These are phyloP conservation scores for Boeremia exigua DNA, from an alignment of 2,329 filamentous ascomycete genomes.

Conservation along the genomic window DNA sequence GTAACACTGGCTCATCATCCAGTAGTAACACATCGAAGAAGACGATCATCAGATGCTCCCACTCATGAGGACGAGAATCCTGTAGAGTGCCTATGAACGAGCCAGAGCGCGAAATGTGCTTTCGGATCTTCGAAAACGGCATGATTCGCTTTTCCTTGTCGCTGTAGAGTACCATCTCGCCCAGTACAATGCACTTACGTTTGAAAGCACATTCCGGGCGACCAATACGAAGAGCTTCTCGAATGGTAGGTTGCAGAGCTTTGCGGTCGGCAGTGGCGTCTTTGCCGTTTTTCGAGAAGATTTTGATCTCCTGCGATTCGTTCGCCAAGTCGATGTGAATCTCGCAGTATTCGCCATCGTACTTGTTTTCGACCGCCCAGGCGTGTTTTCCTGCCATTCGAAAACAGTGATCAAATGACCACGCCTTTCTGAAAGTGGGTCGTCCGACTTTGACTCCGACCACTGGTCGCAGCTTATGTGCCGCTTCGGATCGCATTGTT, in stretches of 20 bases:
- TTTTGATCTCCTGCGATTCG: constrained; percentile 66
- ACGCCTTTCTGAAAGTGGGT: constrained; percentile 53
- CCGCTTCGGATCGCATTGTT: constrained; percentile 47
- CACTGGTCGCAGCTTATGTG: constrained; percentile 45
- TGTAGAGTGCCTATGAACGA: constrained; percentile 69
- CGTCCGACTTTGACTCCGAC: constrained; percentile 56
- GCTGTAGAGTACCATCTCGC: constrained; percentile 81
- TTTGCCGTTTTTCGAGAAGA: constrained; percentile 92
- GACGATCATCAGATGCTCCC: constrained; percentile 66
- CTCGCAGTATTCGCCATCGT: constrained; percentile 88
- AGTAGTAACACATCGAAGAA: constrained; percentile 67
- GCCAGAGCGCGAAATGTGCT: constrained; percentile 77
- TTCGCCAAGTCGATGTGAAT: constrained; percentile 76
- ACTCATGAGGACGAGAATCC: constrained; percentile 67
- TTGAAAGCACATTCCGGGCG: constrained; percentile 64
- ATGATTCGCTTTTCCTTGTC: constrained; percentile 69
- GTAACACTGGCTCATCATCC: constrained; percentile 61
- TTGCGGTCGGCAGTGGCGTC: constrained; percentile 78
- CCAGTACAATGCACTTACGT: constrained; percentile 77
- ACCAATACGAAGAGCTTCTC: constrained; percentile 68
- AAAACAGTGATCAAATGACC: constrained; percentile 73
- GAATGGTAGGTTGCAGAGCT: constrained; percentile 68
- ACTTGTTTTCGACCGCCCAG: constrained; percentile 80
- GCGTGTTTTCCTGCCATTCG: constrained; percentile 64
- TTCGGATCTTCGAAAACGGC: constrained; percentile 82